Conservation (phyloP, 768 basidiomycete genomes). For the Tulasnella sp. region DNA sequence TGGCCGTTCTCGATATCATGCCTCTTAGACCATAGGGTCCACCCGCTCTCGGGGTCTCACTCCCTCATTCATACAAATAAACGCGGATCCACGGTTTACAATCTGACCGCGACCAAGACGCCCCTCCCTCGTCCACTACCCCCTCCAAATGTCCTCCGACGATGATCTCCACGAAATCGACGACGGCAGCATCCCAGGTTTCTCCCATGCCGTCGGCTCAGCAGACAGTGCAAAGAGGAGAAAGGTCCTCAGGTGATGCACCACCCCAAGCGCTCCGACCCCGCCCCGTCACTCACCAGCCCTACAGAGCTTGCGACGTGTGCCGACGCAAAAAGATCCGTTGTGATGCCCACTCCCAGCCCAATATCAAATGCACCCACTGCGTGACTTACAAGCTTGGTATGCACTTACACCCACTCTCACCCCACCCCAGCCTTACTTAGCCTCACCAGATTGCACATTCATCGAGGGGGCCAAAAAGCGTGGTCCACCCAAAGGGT, state of each 20-base stretch:
- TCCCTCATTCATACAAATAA: neutral
- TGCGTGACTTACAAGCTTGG: conserved; percentile 36
- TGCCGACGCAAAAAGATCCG: conserved; percentile 72
- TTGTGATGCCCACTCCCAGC: conserved; percentile 21
- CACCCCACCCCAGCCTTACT: neutral
- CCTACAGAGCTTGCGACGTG: conserved; percentile 60
- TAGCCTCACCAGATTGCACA: conserved; percentile 37
- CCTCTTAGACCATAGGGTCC: neutral
- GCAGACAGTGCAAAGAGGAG: conserved; percentile 3
- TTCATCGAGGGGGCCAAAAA: conserved; percentile 32
- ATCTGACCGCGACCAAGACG: neutral
- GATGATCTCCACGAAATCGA: conserved; percentile 5
- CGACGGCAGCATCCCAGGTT: neutral
- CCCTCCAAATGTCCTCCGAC: conserved; percentile 14
- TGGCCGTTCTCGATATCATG: neutral
- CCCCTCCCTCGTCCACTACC: neutral
- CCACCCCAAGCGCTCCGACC: neutral
- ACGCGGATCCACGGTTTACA: neutral
- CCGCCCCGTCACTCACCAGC: neutral
- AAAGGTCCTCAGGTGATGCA: conserved; percentile 6
- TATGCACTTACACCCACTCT: conserved; percentile 29
- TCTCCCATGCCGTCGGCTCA: neutral
- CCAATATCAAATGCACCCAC: conserved; percentile 15
- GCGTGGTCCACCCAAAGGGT: conserved; percentile 58
- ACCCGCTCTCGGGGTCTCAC: neutral